phyloP scores from a whole-genome alignment of 164 flowering plant genomes.

The Stephania yunnanensis region DNA sequence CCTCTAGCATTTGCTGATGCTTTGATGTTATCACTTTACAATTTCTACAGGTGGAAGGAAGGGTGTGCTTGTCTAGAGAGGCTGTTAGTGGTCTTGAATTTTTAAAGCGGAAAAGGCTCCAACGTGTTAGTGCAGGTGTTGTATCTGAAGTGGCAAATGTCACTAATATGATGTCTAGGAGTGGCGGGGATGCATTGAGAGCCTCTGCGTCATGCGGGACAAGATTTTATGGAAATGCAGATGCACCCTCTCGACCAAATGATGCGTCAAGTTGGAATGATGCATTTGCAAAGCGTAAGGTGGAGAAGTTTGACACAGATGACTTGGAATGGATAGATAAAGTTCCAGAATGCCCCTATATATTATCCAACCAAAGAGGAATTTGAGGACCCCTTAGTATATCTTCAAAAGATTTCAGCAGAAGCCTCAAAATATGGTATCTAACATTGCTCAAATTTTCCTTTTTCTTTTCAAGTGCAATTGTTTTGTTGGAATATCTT shows the following conservation, averaged over 20 bases:
- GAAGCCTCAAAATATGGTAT: slow-evolving; percentile 93
- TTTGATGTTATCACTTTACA: background rate
- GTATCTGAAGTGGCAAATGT: slow-evolving; percentile 26
- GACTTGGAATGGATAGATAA: slow-evolving; percentile 73
- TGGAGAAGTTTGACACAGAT: slow-evolving; percentile 50
- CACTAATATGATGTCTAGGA: slow-evolving; percentile 53
- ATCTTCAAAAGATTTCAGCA: slow-evolving; percentile 88
- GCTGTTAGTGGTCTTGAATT: slow-evolving; percentile 56
- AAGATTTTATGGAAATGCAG: slow-evolving; percentile 37
- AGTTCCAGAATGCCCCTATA: slow-evolving; percentile 88
- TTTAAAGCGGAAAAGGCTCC: slow-evolving; percentile 73
- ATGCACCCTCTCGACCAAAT: slow-evolving; percentile 24
- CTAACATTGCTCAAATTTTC: background rate
- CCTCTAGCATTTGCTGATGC: background rate
- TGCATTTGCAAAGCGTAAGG: slow-evolving; percentile 48
- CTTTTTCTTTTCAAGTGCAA: background rate
- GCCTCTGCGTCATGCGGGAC: slow-evolving; percentile 61
- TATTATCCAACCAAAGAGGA: slow-evolving; percentile 82
- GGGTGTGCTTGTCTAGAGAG: slow-evolving; percentile 62
- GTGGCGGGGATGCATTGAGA: slow-evolving; percentile 89
- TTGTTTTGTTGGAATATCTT: background rate
- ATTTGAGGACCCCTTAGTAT: slow-evolving; percentile 89
- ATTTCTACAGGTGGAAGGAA: slow-evolving; percentile 81
- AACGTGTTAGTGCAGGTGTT: slow-evolving; percentile 42
- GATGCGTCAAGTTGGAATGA: slow-evolving; percentile 36